phyloP scores from a whole-genome alignment of 2,329 filamentous ascomycete species.

The Fusarium subtropicale region DNA sequence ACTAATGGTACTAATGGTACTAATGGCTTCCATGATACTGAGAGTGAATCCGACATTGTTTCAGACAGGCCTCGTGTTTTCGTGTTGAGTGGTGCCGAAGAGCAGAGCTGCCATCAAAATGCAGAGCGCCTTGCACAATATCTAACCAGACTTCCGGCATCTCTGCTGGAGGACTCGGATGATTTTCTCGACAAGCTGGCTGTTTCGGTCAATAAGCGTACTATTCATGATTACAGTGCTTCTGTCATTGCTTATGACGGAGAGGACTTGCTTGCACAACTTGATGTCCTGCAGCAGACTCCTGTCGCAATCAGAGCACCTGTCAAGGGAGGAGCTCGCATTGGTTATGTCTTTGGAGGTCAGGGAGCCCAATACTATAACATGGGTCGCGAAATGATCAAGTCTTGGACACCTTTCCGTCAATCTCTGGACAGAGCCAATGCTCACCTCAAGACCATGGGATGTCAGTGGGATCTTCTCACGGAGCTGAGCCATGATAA shows the following conservation, averaged over 20 bases:
- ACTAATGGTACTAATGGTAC: not conserved
- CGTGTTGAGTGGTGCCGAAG: slow-evolving; percentile 36
- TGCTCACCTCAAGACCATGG: not conserved
- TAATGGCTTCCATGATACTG: not conserved
- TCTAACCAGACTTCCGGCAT: not conserved
- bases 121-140: not conserved
- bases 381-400: slow-evolving; percentile 51
- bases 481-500: not conserved
- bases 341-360: slow-evolving; percentile 51
- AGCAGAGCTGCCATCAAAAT: slow-evolving; percentile 33
- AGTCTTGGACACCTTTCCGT: slow-evolving; percentile 2
- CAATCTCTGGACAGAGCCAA: slow-evolving; percentile 8
- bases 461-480: slow-evolving; percentile 20
- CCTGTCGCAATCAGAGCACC: slow-evolving; percentile 13
- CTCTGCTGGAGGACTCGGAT: not conserved
- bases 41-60: not conserved
- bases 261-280: slow-evolving; percentile 21
- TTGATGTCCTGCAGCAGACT: not conserved
- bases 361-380: slow-evolving; percentile 53
- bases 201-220: not conserved
- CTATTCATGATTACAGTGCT: slow-evolving; percentile 22
- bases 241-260: slow-evolving; percentile 31
- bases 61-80: slow-evolving; percentile 12
- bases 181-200: not conserved
- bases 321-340: slow-evolving; percentile 16